These are phyloP conservation scores for Graphilbum fragrans DNA, from an alignment of 2,329 filamentous ascomycete species.

Conservation along the genomic window DNA sequence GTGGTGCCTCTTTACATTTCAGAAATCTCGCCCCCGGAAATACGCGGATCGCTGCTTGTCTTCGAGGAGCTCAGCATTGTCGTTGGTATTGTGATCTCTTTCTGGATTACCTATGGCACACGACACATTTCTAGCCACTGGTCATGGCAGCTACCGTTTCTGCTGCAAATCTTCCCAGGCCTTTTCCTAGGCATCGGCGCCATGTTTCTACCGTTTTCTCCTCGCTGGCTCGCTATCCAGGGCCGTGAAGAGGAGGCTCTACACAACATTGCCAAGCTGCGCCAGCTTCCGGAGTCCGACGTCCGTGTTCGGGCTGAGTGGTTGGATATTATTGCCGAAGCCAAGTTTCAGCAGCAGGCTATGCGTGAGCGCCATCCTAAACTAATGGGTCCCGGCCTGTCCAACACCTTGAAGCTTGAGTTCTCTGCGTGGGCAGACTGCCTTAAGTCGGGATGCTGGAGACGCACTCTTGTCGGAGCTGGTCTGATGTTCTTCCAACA, in stretches of 20 bases:
- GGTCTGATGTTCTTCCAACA: background rate
- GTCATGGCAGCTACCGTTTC: constrained; percentile 40
- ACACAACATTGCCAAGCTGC: constrained; percentile 8
- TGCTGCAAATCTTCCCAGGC: constrained; percentile 34
- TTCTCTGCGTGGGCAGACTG: background rate
- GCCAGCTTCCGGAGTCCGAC: constrained; percentile 4
- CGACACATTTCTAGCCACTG: constrained; percentile 27
- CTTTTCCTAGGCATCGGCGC: constrained; percentile 37
- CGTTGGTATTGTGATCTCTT: constrained; percentile 28
- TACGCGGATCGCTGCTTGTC: constrained; percentile 4
- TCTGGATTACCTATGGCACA: constrained; percentile 28
- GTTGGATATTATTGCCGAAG: background rate
- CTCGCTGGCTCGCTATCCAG: constrained; percentile 37
- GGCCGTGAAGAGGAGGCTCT: constrained; percentile 9
- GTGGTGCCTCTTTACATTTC: constrained; percentile 4
- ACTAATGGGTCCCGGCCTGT: background rate
- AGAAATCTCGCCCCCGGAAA: constrained; percentile 6
- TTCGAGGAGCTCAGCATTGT: constrained; percentile 2
- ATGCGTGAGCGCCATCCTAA: background rate
- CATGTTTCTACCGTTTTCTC: constrained; percentile 43
- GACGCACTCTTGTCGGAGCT: background rate
- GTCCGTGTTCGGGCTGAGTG: background rate
- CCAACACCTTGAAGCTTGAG: background rate
- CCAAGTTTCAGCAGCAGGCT: background rate
- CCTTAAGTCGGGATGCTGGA: background rate